phyloP scores from a whole-genome alignment of 352 stramenopile species.

The Globisporangium apiculatum region DNA sequence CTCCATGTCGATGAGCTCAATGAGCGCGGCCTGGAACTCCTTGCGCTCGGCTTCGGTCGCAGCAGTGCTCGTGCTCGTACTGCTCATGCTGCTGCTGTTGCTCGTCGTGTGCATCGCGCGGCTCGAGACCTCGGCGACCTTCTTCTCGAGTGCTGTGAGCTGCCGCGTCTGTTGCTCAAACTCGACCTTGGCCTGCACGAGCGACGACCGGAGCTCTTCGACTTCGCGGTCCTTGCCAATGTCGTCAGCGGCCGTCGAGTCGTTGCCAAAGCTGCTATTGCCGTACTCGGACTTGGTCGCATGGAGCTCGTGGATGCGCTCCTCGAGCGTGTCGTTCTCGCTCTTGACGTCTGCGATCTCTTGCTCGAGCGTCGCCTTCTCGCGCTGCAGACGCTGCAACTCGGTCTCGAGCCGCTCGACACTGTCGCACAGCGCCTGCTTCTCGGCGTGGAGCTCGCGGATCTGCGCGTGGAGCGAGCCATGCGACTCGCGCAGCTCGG shows the following conservation, averaged over 20 bases:
- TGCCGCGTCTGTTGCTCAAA: constrained; percentile 51
- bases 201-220: constrained; percentile 40
- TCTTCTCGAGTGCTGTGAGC: constrained; percentile 45
- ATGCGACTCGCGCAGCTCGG: constrained; percentile 13
- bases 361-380: constrained; percentile 32
- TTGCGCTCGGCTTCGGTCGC: constrained; percentile 45
- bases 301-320: constrained; percentile 43
- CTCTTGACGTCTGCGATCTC: constrained; percentile 40
- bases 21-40: constrained; percentile 50
- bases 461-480: constrained; percentile 8
- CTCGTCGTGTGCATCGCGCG: constrained; percentile 12
- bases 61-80: constrained; percentile 4
- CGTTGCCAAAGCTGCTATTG: constrained; percentile 1
- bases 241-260: constrained; percentile 34
- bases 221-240: constrained; percentile 48
- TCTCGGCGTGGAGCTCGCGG: constrained; percentile 11
- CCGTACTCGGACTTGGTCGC: constrained; percentile 24
- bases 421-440: constrained; percentile 10
- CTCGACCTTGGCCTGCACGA: constrained; percentile 53
- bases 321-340: constrained; percentile 52
- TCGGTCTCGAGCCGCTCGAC: constrained; percentile 16
- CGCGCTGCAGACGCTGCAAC: constrained; percentile 24
- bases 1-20: constrained; percentile 65
- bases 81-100: background rate
- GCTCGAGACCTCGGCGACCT: constrained; percentile 39